These are phyloP conservation scores for Crepidotus variabilis DNA, from an alignment of 768 basidiomycete species.

Conservation along the genomic window DNA sequence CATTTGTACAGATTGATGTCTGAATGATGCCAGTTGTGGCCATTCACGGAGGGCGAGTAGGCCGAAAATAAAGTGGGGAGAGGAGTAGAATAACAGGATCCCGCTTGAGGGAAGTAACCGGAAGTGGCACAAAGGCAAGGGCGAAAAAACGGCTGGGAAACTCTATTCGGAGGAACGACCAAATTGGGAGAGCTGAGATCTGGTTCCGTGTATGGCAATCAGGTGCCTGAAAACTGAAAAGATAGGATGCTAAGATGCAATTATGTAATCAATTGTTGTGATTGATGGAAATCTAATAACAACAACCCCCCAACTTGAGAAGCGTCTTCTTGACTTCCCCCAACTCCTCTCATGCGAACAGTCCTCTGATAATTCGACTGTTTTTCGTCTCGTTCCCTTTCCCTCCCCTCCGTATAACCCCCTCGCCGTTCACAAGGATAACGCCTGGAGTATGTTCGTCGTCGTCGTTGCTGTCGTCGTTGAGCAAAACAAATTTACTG, in stretches of 20 bases:
- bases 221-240: not conserved
- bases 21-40: not conserved
- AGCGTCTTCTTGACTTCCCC: not conserved
- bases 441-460: conserved; percentile 24
- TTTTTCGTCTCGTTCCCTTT: not conserved
- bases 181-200: not conserved
- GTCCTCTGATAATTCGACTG: conserved; percentile 16
- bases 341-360: conserved; percentile 7
- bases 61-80: not conserved
- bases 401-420: conserved; percentile 11
- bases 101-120: not conserved
- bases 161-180: not conserved
- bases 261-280: not conserved
- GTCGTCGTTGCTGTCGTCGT: not conserved
- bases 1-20: not conserved
- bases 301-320: not conserved
- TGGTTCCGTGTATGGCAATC: not conserved
- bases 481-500: too few relatives aligned
- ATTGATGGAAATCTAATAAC: not conserved
- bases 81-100: not conserved
- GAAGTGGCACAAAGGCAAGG: not conserved
- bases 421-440: conserved; percentile 24
- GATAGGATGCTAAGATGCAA: not conserved
- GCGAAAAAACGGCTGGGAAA: not conserved
- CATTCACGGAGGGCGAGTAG: not conserved